Base-by-base conservation (phyloP, 768 basidiomycete genomes). In the Tricholoma matsutake region DNA sequence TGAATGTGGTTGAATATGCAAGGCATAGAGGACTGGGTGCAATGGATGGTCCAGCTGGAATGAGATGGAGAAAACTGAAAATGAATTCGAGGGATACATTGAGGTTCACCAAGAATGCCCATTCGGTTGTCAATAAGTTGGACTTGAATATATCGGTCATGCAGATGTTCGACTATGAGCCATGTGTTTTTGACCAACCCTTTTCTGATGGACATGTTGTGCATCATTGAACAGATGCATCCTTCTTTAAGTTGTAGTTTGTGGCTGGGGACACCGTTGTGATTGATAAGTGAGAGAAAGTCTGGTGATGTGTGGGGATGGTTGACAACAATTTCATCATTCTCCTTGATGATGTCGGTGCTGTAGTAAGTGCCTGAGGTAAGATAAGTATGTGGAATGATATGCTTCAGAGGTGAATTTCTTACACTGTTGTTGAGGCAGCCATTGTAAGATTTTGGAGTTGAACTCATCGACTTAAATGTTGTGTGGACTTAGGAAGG, bases 41-140 rank as follows among this genome's bases (percentile, higher is more conserved):
- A 18, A 18, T 58, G 43, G 9, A 61, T 18, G 2, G 61, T 58
- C 61, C 61, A 61, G 31, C 57, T 58, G 4, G 57, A 14, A 20
- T 54, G 32, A 16, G 20, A 11, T 25, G 60, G 60, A 14, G 35
- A 58, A 37, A 61, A 61, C 25, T 41, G 25, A 53, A 62, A 62
- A 9, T 5, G 25, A 34, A 62, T 62, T n/a, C 57, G 57, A 22
- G 61, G 61, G 2, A 62, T 58, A 25, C 60, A 61, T 20, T 61
- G 60, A 18, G 47, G 22, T 43, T 45, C 60, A 37, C 56, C 32
- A 3, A 58, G 56, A 3, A 32, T 5, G n/a, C 51, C 22, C 3
- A 2, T 52, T 10, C 2, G 25, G n/a, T 52, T 52, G 51, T 52
- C 51, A 13, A 52, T 52, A 28, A 52, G 2, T 28, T n/a, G 51